These are phyloP conservation scores for Cyclotella sp. DNA, from an alignment of 108 stramenopile genomes.

Conservation along the genomic window DNA sequence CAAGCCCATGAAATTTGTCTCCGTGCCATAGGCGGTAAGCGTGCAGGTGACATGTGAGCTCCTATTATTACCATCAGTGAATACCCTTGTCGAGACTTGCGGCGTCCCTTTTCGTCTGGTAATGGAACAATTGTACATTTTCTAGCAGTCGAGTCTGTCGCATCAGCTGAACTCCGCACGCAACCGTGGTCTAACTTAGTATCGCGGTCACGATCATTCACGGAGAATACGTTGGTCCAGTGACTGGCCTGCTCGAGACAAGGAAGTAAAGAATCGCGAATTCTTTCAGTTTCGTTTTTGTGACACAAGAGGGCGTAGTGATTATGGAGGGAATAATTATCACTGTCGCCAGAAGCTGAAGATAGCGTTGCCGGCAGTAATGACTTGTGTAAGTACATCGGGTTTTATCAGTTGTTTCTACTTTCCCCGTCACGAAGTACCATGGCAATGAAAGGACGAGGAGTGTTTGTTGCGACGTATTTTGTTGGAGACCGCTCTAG, in stretches of 20 bases:
- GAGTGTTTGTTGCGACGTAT: background rate
- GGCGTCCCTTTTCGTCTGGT: constrained; percentile 37
- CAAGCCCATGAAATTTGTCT: constrained; percentile 64
- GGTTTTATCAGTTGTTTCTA: background rate
- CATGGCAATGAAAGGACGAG: background rate
- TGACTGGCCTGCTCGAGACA: constrained; percentile 1
- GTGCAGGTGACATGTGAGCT: constrained; percentile 30
- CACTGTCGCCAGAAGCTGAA: background rate
- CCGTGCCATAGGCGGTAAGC: constrained; percentile 55
- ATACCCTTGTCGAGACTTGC: constrained; percentile 41
- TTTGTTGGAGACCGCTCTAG: too few relatives aligned
- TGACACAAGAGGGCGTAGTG: constrained; percentile 49
- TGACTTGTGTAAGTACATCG: constrained; percentile 13
- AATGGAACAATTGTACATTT: constrained; percentile 34
- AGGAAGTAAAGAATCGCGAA: constrained; percentile 37
- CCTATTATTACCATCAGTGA: constrained; percentile 24
- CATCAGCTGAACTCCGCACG: too few relatives aligned
- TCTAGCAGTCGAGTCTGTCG: background rate
- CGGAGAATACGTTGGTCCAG: constrained; percentile 25
- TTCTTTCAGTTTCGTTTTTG: constrained; percentile 43
- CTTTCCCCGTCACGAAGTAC: background rate
- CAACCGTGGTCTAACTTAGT: background rate
- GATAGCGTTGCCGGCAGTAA: background rate
- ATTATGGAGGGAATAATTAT: background rate
- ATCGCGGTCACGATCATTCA: background rate